Base-by-base conservation (phyloP, 345 rosid species). In the Microthlaspi erraticum region DNA sequence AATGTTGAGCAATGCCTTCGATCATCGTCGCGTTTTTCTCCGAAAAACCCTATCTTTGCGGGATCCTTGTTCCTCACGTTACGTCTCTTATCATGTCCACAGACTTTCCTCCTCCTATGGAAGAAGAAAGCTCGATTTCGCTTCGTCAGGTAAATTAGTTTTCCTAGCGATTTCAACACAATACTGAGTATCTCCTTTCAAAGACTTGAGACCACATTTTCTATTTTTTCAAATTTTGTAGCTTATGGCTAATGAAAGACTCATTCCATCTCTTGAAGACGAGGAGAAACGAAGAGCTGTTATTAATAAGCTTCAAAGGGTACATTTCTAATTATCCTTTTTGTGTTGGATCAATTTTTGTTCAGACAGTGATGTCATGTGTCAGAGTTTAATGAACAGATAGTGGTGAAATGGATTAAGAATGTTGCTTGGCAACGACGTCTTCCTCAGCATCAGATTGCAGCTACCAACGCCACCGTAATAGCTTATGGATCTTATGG, bases 401-500 rank as follows among this genome's bases (percentile, higher is more conserved):
- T 81, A 18, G 77, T 79, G 14, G 38, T 76, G 78, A 72, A 37
- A 53, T 86, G 91, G 88, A 72, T 49, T 19, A 82, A 78, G 82
- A 75, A 12, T 17, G 83, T 83, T 52, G 87, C 90, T 8, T 86
- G 86, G 86, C 80, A 84, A 72, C 81, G 79, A 0, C 38, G 73
- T 26, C 76, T 84, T 17, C 75, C 81, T 0, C 78, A 72, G 43
- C 72, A 84, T 65, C 77, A 79, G 23, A 78, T 82, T 50, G 69
- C 66, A 6, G 78, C 78, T 17, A 75, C 77, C 5, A 70, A 60
- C 68, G 91, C 88, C 7, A 75, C 86, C 14, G 18, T 87, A 16
- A 53, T 87, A 59, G 62, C 88, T 19, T 81, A 80, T 26, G 91
- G 91, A 43, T 87, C 91, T 37, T 84, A 84, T 38, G 87, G 83